Conservation (phyloP, 805 yeast genomes). For the Saccharomycopsis guyanensis region DNA sequence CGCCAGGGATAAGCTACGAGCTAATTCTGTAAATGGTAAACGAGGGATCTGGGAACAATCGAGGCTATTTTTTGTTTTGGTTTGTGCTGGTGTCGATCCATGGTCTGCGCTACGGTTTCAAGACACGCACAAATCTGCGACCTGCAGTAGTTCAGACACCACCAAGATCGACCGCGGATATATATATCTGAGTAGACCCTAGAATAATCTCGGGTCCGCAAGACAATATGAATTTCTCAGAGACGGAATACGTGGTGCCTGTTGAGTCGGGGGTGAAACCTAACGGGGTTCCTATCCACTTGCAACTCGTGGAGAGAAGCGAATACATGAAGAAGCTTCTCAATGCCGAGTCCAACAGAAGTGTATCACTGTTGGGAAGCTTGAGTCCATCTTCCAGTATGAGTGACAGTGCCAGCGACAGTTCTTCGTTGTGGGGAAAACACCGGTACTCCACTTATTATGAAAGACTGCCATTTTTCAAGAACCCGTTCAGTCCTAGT, state of each 20-base stretch:
- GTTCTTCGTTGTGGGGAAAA: constrained; percentile 1
- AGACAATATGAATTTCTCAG: too few species aligned
- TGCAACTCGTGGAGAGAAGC: constrained; percentile 17
- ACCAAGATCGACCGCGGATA: too few species aligned
- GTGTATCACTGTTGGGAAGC: not conserved
- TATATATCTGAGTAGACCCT: too few species aligned
- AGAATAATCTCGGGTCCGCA: too few species aligned
- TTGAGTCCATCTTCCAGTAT: constrained; percentile 1
- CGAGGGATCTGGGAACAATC: too few species aligned
- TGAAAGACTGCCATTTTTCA: constrained; percentile 19
- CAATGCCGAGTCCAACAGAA: constrained; percentile 4
- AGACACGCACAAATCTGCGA: not conserved
- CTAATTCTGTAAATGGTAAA: too few species aligned
- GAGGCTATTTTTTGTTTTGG: too few species aligned
- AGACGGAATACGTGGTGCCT: too few species aligned
- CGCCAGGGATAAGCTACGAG: too few species aligned
- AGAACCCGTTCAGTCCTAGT: constrained; percentile 17
- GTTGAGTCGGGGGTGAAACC: too few species aligned
- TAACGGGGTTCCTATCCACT: constrained; percentile 16
- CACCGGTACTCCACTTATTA: constrained; percentile 19
- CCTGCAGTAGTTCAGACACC: not conserved
- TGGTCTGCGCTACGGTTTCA: too few species aligned
- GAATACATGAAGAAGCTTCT: constrained; percentile 14
- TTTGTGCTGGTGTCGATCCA: too few species aligned
- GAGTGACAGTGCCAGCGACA: not conserved